phyloP scores from a whole-genome alignment of 2,329 filamentous ascomycete genomes.

The Sarocladium brachiariae region DNA sequence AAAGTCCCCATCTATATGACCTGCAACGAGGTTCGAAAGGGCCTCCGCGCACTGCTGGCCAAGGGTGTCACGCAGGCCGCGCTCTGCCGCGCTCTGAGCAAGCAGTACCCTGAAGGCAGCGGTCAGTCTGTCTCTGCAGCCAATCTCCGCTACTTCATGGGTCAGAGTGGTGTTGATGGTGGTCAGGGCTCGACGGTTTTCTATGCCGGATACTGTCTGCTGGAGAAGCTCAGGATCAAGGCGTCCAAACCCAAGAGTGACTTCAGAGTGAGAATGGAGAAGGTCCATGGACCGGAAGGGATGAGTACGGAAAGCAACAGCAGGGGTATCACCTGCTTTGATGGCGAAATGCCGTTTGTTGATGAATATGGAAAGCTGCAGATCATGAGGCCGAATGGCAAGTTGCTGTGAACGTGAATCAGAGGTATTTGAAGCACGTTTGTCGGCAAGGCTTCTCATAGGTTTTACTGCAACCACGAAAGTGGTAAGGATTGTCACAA shows the following conservation, averaged over 20 bases:
- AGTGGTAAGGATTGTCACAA: too few relatives aligned
- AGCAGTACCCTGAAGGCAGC: constrained; percentile 28
- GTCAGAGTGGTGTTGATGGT: constrained; percentile 37
- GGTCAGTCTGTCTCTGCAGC: constrained; percentile 32
- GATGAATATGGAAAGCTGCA: constrained; percentile 17
- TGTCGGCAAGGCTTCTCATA: too few relatives aligned
- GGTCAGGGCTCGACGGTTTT: constrained; percentile 44
- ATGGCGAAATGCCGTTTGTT: constrained; percentile 10
- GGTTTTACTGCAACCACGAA: too few relatives aligned
- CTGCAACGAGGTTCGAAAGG: constrained; percentile 50
- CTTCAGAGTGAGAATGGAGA: constrained; percentile 46
- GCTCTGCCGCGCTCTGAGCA: constrained; percentile 42
- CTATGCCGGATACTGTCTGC: constrained; percentile 51
- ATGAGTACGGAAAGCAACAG: constrained; percentile 16
- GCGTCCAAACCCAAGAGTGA: constrained; percentile 44
- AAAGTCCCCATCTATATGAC: constrained; percentile 46
- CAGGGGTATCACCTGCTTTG: constrained; percentile 11
- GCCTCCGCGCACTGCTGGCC: constrained; percentile 44
- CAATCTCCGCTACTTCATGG: constrained; percentile 42
- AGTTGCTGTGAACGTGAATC: too few relatives aligned
- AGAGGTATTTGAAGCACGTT: too few relatives aligned
- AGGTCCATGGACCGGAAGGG: constrained; percentile 19
- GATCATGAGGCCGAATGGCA: too few relatives aligned
- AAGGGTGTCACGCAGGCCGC: constrained; percentile 42
- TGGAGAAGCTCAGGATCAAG: constrained; percentile 50